Conservation (phyloP, 129 eudicot genomes). For the Arctium lappa region DNA sequence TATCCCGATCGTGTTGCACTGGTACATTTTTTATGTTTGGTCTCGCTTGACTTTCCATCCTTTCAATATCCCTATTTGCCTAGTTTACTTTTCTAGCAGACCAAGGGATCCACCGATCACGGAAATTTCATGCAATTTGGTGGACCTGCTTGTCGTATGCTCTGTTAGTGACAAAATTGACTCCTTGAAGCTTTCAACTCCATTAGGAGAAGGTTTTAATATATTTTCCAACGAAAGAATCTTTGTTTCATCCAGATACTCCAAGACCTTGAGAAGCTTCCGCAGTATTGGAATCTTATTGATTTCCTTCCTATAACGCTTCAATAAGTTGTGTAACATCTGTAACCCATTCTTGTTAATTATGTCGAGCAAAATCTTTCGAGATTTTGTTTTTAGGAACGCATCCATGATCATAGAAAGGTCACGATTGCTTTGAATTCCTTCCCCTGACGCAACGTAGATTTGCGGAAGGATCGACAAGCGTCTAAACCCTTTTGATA, state of each 20-base stretch:
- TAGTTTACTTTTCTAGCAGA: conserved; percentile 39
- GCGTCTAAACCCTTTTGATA: too few relatives aligned
- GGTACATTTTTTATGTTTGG: conserved; percentile 32
- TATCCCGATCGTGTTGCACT: conserved; percentile 25
- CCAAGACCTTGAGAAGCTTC: conserved; percentile 91
- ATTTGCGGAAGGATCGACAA: too few relatives aligned
- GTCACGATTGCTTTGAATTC: conserved; percentile 93
- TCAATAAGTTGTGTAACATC: conserved; percentile 89
- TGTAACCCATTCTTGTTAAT: conserved; percentile 90
- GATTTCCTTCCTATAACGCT: conserved; percentile 65
- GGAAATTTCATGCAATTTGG: conserved; percentile 78
- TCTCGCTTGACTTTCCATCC: conserved; percentile 38
- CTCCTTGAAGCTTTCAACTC: conserved; percentile 85
- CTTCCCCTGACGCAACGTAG: conserved; percentile 41
- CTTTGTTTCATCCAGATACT: conserved; percentile 68
- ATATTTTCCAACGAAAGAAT: conserved; percentile 76
- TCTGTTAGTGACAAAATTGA: conserved; percentile 80
- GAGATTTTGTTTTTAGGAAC: conserved; percentile 77
- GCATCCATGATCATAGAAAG: conserved; percentile 97
- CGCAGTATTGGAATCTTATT: conserved; percentile 80
- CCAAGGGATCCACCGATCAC: conserved; percentile 74
- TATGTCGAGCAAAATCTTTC: conserved; percentile 75
- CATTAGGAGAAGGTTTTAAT: conserved; percentile 59
- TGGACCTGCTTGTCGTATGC: conserved; percentile 91
- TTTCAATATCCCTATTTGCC: conserved; percentile 46